Evolutionary conservation across 176 grass and related monocot species (phyloP).

Genomic region (Avena insularis): DNA sequence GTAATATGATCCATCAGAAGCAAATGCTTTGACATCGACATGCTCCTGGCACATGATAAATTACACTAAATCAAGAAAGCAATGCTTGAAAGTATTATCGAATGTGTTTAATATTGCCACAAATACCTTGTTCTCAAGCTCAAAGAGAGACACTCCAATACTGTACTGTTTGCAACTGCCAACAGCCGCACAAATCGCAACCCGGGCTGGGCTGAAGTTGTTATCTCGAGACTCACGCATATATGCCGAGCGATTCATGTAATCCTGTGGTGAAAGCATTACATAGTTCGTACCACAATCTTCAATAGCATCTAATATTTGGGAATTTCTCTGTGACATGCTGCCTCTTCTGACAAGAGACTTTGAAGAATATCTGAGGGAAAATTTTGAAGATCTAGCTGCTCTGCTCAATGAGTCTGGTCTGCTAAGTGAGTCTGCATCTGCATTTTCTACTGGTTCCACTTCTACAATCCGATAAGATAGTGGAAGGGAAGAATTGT

Average conservation of each 20-base stretch:
- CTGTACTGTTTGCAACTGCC: slow-evolving; percentile 68
- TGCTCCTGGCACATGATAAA: slow-evolving; percentile 76
- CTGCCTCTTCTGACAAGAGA: slow-evolving; percentile 70
- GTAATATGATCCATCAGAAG: slow-evolving; percentile 95
- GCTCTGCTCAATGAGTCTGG: slow-evolving; percentile 70
- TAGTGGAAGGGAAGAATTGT: slow-evolving; percentile 74
- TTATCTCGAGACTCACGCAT: slow-evolving; percentile 60
- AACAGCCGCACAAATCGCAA: slow-evolving; percentile 84
- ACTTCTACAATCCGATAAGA: slow-evolving; percentile 85
- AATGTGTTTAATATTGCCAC: slow-evolving; percentile 1
- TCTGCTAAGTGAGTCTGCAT: slow-evolving; percentile 64
- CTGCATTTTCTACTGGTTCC: slow-evolving; percentile 72
- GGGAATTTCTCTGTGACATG: slow-evolving; percentile 62
- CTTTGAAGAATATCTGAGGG: slow-evolving; percentile 85
- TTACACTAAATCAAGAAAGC: background rate
- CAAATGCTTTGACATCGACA: slow-evolving; percentile 82
- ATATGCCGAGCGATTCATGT: slow-evolving; percentile 61
- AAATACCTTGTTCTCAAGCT: slow-evolving; percentile 92
- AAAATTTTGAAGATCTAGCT: slow-evolving; percentile 89
- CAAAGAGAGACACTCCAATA: slow-evolving; percentile 87
- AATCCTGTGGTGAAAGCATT: slow-evolving; percentile 97
- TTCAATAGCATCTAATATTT: slow-evolving; percentile 86
- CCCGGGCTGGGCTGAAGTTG: slow-evolving; percentile 62
- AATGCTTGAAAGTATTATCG: slow-evolving; percentile 23
- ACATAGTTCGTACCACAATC: slow-evolving; percentile 73